Evolutionary conservation across 192 early-diverging fungal species (phyloP).

Genomic region (Backusella luteola): DNA sequence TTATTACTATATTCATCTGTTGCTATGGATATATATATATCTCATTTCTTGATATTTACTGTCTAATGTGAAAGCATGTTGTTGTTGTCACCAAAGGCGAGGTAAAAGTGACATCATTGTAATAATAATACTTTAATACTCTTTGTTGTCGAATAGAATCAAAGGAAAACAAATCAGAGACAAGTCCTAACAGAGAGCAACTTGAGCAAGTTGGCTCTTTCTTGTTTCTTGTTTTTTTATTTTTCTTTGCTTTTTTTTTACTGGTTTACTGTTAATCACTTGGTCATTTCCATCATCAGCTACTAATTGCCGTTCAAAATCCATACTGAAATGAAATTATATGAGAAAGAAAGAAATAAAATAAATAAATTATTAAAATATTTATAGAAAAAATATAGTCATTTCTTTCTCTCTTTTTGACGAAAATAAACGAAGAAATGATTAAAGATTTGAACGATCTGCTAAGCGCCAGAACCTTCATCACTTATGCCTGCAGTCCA

Average conservation of each 20-base stretch:
- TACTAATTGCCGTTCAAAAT: neutral
- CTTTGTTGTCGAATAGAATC: constrained; percentile 48
- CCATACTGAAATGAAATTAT: neutral
- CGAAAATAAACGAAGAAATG: too few relatives aligned
- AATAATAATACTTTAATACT: constrained; percentile 54
- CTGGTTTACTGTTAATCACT: neutral
- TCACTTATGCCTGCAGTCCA: neutral
- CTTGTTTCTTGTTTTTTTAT: neutral
- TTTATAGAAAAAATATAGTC: too few relatives aligned
- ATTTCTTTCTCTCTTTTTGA: too few relatives aligned
- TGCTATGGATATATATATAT: neutral
- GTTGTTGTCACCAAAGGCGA: constrained; percentile 50
- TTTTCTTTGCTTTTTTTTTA: neutral
- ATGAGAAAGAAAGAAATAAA: neutral
- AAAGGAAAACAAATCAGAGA: constrained; percentile 47
- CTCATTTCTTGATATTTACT: constrained; percentile 24
- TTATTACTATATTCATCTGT: neutral
- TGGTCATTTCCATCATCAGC: neutral
- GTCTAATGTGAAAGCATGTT: constrained; percentile 48
- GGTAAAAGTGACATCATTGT: constrained; percentile 42
- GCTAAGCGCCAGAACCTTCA: neutral
- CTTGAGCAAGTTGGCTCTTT: neutral
- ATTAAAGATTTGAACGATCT: too few relatives aligned
- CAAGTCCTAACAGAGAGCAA: constrained; percentile 28
- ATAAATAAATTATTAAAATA: too few relatives aligned